A percentile compares a stretch with the other conserved stretches of the same genome.
phyloP scores from a whole-genome alignment of 2,329 filamentous ascomycete species.

The Ascochyta rabiei region DNA sequence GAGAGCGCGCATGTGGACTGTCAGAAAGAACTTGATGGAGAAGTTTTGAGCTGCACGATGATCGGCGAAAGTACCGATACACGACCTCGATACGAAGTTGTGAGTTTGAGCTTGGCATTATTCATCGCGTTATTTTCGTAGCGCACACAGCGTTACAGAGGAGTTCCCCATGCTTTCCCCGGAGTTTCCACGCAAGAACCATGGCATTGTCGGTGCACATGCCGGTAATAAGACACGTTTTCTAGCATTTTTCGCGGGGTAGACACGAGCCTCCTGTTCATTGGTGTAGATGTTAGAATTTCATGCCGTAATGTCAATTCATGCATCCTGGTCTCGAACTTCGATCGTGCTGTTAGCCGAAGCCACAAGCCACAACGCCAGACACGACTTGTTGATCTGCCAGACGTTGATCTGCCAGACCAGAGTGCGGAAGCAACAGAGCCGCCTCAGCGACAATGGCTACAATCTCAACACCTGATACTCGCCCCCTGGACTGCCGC shows the following conservation, averaged over 20 bases:
- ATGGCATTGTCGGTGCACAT: neutral
- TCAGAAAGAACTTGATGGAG: slow-evolving; percentile 84
- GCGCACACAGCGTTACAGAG: slow-evolving; percentile 2
- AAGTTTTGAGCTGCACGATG: slow-evolving; percentile 57
- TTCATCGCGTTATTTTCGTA: slow-evolving; percentile 11
- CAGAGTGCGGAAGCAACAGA: slow-evolving; percentile 12
- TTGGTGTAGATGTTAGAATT: neutral
- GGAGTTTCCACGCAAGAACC: neutral
- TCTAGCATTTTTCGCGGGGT: slow-evolving; percentile 6
- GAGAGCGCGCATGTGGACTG: slow-evolving; percentile 91
- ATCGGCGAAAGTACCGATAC: neutral
- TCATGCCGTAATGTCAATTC: slow-evolving; percentile 4
- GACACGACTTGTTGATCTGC: slow-evolving; percentile 4
- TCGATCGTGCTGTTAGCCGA: neutral
- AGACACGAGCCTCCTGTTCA: slow-evolving; percentile 1
- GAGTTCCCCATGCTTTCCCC: slow-evolving; percentile 13
- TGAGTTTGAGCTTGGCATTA: slow-evolving; percentile 18
- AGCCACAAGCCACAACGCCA: neutral
- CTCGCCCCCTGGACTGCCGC: neutral
- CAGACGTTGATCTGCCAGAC: slow-evolving; percentile 5
- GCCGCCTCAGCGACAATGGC: slow-evolving; percentile 1
- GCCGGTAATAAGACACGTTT: neutral
- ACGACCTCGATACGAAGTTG: slow-evolving; percentile 7
- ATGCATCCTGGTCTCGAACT: slow-evolving; percentile 6
- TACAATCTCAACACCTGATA: neutral